Evolutionary conservation across 345 rosid genomes (phyloP), one percentile per base, ranked within the genome.

Genomic region (Eucalyptus lansdowneana): DNA sequence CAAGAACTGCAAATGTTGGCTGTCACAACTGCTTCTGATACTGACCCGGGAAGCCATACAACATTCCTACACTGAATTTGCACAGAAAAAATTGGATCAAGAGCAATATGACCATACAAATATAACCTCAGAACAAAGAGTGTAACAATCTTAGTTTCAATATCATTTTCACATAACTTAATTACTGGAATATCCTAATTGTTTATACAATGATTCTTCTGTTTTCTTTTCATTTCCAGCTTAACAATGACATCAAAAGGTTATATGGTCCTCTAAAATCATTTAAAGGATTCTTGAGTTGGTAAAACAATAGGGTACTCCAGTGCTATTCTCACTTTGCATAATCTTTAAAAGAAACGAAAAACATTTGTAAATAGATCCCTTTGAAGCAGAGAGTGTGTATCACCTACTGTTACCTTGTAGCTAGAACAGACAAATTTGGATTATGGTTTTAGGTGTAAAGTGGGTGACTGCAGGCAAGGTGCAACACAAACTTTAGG

Each of bases 11-110:
- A 97, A 89, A 93, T 89, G 86, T 93, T 93, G 89, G 96, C 87
- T 34, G 99, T 97, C 89, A 97, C 95, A 88, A 94, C 89, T 60
- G 99, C 99, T 94, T 97, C 99, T 88, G 94, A 86, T 90, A 96
- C 90, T 85, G 98, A 95, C 86, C 99, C 99, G 87, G 99, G 99
- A 89, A 97, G 99, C 99, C 99, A 97, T 53, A 97, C 92, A 88
- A 94, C 99, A 94, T 95, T 97, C 91, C 99, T 95, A 93, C 99
- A 97, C 98, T 97, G 94, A 88, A 91, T 90, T 67, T 81, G 81
- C 49, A 50, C 34, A 81, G 49, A 27, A 80, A 86, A 80, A 62
- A 29, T 62, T 62, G 72, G 72, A 14, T 62, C 72, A 62, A 62
- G 17, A 29, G 72, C 72, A 62, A 67, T 31, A n/a, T 15, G 40